Evolutionary conservation across 192 early-diverging fungal species (phyloP), one percentile per base, ranked within the genome.

Genomic region (Backusella mclennaniae): DNA sequence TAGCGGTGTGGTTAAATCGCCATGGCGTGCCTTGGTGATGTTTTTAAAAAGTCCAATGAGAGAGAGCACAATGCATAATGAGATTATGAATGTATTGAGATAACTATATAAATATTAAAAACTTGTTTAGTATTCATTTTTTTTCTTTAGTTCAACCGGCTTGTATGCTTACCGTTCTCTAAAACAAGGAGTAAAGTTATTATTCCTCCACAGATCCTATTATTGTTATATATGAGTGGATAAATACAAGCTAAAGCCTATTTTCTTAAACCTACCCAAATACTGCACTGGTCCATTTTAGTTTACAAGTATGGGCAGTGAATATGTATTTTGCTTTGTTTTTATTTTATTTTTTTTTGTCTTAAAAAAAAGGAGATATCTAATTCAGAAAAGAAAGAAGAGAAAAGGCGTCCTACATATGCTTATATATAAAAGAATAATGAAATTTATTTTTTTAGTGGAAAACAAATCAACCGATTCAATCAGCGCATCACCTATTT

Each of bases 131-230:
- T 17, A 15, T 44, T 44, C 42, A 17, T 44, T 44, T 44, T 44
- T 26, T 41, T 41, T 41, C 11, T 41, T 41, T 11, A 41, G 33
- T 33, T 41, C 3, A 41, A 8, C 12, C 52, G 49, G 14, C 2
- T 33, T 33, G 33, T 33, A 33, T 33, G 17, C 26, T 56, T 79
- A 79, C 78, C 39, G 69, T 79, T 79, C 53, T 70, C 59, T 67
- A 42, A 71, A 79, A 23, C 78, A 75, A 19, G 71, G 78, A 15
- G 67, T 69, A 26, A 73, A 71, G 59, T 75, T 69, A 74, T 73
- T 26, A 44, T 52, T 56, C 59, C 39, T 73, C 69, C 69, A 71
- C n/a, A 35, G 6, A 56, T 73, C 29, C 49, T 73, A 56, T 49
- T 38, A 36, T 41, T 9, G 11, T 9, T 41, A 41, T 3, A 3